Conservation (phyloP, 2,329 filamentous ascomycete species). For the Trichophyton verrucosum region DNA sequence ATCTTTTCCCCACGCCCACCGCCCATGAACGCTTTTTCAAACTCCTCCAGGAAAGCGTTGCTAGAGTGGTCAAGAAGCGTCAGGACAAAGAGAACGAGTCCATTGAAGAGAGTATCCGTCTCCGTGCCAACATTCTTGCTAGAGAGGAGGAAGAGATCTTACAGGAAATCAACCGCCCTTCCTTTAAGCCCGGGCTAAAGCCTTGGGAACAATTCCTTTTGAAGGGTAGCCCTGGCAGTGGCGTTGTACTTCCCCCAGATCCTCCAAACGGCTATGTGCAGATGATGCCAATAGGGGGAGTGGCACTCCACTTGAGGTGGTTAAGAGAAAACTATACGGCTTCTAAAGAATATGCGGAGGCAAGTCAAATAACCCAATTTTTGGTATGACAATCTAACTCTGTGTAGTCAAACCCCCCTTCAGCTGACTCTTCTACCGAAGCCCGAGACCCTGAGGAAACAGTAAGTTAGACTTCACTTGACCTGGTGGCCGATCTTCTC, state of each 20-base stretch:
- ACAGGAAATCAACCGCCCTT: slow-evolving; percentile 7
- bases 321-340: not conserved
- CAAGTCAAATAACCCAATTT: not conserved
- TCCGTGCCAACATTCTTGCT: slow-evolving; percentile 5
- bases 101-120: not conserved
- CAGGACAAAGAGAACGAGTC: not conserved
- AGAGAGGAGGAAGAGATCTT: slow-evolving; percentile 6
- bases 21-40: slow-evolving; percentile 1
- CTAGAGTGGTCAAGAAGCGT: not conserved
- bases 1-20: slow-evolving; percentile 6
- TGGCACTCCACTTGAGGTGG: not conserved
- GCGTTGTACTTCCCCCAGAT: slow-evolving; percentile 4
- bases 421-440: not conserved
- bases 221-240: slow-evolving; percentile 10
- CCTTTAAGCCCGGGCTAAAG: slow-evolving; percentile 6
- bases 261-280: slow-evolving; percentile 6
- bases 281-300: slow-evolving; percentile 10
- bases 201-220: slow-evolving; percentile 14
- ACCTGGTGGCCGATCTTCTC: not conserved
- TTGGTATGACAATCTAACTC: not conserved
- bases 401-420: not conserved
- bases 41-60: not conserved
- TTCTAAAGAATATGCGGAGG: slow-evolving; percentile 3
- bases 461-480: not conserved
- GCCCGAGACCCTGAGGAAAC: not conserved